Base-by-base conservation (phyloP, 352 stramenopile species). In the Globisporangium acanthophoron region DNA sequence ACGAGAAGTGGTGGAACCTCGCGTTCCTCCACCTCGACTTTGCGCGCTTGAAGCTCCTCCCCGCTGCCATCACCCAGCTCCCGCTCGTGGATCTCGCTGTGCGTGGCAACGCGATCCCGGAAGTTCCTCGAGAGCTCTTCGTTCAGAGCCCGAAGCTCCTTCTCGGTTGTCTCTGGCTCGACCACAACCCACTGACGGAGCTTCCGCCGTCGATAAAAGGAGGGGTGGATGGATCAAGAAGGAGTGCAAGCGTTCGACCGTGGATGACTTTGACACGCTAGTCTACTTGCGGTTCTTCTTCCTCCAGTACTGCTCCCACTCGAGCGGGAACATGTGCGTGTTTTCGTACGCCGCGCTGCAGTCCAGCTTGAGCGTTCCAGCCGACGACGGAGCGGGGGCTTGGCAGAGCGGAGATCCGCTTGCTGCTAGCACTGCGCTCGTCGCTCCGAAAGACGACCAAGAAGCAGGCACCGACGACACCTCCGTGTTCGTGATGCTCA, bases 91-190 rank as follows among this genome's bases (percentile, higher is more conserved):
- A 51, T 3, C 47, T 61, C 56, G 53, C 37, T 35, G 45, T 55
- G 16, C 40, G 46, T 48, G 47, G 39, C 35, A 61, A 54, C 11
- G 27, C 46, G 46, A 43, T 55, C 46, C 4, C 18, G 3, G 6
- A 43, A 9, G 46, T 61, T 37, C 56, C 37, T 9, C 21, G 29
- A 45, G 54, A 51, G 29, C 43, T 59, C 31, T 59, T 59, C 39
- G 40, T 15, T 18, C 37, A 2, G 1, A 47, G 43, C 43, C n/a
- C 46, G 46, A 37, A 3, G 27, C 46, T 52, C 27, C 15, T 33
- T 52, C 11, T 35, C 21, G n/a, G 18, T 6, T 46, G 35, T 20
- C 21, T 61, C 21, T 61, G 56, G 56, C 35, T 61, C 18, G 35
- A 44, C 21, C 15, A 37, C 5, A 61, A 55, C 27, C 47, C 46